These are phyloP conservation scores for Kazachstania viticola DNA, from an alignment of 805 yeast species.

Conservation along the genomic window DNA sequence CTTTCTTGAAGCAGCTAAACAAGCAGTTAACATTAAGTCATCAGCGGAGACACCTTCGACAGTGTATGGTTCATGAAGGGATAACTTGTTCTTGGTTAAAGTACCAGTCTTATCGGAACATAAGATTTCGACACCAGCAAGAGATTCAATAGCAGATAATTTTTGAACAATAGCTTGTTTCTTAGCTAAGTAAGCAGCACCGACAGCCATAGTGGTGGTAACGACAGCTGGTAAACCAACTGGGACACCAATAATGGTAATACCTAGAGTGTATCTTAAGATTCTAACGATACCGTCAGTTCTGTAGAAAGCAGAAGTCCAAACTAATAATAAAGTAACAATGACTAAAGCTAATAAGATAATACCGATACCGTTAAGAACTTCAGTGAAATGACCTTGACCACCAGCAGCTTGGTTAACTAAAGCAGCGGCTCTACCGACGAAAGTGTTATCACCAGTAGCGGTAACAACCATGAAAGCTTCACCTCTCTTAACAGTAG, in stretches of 20 bases:
- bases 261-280: slow-evolving; percentile 85
- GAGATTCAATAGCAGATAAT: slow-evolving; percentile 90
- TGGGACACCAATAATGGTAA: slow-evolving; percentile 96
- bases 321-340: slow-evolving; percentile 75
- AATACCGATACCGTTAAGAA: slow-evolving; percentile 94
- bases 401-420: slow-evolving; percentile 92
- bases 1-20: slow-evolving; percentile 96
- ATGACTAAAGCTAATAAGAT: slow-evolving; percentile 81
- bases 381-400: slow-evolving; percentile 93
- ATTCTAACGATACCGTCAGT: slow-evolving; percentile 74
- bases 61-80: slow-evolving; percentile 94
- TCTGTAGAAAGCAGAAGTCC: slow-evolving; percentile 93
- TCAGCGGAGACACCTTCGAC: slow-evolving; percentile 95
- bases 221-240: slow-evolving; percentile 98
- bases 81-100: slow-evolving; percentile 89
- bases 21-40: slow-evolving; percentile 93
- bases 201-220: slow-evolving; percentile 98
- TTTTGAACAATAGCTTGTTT: slow-evolving; percentile 96
- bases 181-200: slow-evolving; percentile 96
- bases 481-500: slow-evolving; percentile 93
- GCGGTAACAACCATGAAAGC: slow-evolving; percentile 88
- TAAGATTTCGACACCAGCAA: slow-evolving; percentile 94
- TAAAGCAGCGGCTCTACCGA: slow-evolving; percentile 95
- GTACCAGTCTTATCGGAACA: slow-evolving; percentile 99
- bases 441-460: slow-evolving; percentile 91